Evolutionary conservation across 495 filamentous ascomycete genomes (phyloP).

Genomic region (Aspergillus sclerotioniger): DNA sequence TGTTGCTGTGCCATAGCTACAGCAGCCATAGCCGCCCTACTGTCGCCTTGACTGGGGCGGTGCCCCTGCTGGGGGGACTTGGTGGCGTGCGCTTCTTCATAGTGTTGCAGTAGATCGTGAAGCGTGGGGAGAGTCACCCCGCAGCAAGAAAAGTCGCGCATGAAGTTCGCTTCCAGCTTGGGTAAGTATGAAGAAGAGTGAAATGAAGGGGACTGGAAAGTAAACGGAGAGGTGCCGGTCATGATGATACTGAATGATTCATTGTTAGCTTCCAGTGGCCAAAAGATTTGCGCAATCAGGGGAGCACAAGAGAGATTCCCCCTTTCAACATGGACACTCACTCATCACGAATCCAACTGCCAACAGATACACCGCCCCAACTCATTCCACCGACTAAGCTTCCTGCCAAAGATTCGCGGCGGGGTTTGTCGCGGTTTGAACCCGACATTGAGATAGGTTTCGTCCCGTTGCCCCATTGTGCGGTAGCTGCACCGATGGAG

Average conservation of each 20-base stretch:
- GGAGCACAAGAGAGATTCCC: constrained; percentile 18
- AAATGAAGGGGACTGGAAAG: constrained; percentile 87
- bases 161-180: constrained; percentile 95
- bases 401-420: constrained; percentile 81
- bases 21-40: constrained; percentile 56
- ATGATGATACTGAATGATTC: constrained; percentile 74
- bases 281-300: background rate
- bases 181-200: constrained; percentile 98
- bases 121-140: constrained; percentile 80
- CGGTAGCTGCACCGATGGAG: constrained; percentile 59
- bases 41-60: constrained; percentile 53
- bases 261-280: constrained; percentile 27
- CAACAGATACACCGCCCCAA: constrained; percentile 94
- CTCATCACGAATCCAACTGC: constrained; percentile 97
- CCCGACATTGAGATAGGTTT: constrained; percentile 84
- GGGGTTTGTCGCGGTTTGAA: constrained; percentile 68
- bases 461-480: constrained; percentile 68
- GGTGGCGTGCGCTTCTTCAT: constrained; percentile 86
- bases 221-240: constrained; percentile 91
- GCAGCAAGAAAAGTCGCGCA: constrained; percentile 95
- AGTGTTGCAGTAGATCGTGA: constrained; percentile 93
- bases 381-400: constrained; percentile 94
- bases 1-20: constrained; percentile 56
- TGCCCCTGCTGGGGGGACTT: constrained; percentile 59
- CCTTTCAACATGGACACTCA: constrained; percentile 54